Base-by-base conservation (phyloP, 2,329 filamentous ascomycete genomes). In the Penicillium capsulatum region DNA sequence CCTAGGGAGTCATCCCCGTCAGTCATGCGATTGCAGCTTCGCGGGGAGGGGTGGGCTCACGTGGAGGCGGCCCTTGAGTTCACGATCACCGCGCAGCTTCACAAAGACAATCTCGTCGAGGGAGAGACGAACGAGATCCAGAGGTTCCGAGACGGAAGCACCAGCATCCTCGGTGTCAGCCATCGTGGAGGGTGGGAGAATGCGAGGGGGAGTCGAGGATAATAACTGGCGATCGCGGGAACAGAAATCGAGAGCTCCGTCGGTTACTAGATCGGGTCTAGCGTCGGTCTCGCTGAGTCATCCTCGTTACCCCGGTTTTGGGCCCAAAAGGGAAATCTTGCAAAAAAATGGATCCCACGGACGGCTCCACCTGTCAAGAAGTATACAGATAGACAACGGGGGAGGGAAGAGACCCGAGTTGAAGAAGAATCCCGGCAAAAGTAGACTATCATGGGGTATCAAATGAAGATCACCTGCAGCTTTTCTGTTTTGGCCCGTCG, bases 51-150 rank as follows among this genome's bases (percentile, higher is more conserved):
- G 28, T 20, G 14, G 42, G 68, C 83, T 61, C 71, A 97, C 92
- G 69, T 98, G 92, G 60, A 98, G 77, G 60, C 91, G 83, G 50
- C 92, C 92, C 70, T 95, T 92, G 51, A 98, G 76, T 72, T 98
- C 92, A 51, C 92, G 81, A 67, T 98, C 92, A 55, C 92, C 92
- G 61, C 92, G 80, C 51, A 98, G 77, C 78, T 97, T 97, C 53
- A 98, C 91, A 68, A 96, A 94, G 36, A 98, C 92, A 31, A 92
- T 81, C 69, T 98, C 92, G 66, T 97, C 91, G 33, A 98, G 79
- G 54, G 91, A 87, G 40, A 98, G 80, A 55, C 90, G 87, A 54
- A 98, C 92, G 29, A 98, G 81, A 67, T 97, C 92, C 60, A 98
- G 84, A 39, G 94, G 91, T 72, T 98, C 91, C 37, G 90, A 83